These are phyloP conservation scores for Mortierella claussenii DNA, from an alignment of 192 early-diverging fungal genomes.

Conservation along the genomic window DNA sequence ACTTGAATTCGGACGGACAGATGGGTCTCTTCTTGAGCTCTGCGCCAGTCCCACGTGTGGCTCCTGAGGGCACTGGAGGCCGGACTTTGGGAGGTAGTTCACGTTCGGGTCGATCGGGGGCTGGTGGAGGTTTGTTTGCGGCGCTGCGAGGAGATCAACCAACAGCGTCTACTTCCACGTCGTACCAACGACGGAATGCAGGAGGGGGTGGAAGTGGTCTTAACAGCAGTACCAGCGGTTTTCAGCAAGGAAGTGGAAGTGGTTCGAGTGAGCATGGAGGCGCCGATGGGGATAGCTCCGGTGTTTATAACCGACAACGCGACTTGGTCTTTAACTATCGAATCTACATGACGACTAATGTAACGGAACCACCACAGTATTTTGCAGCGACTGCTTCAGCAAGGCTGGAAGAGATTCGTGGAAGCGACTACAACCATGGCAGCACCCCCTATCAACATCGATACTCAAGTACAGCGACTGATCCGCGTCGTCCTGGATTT, in stretches of 20 bases:
- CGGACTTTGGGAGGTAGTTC: not conserved
- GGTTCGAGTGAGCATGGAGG: not conserved
- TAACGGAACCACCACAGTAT: slow-evolving; percentile 33
- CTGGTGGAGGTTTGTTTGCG: slow-evolving; percentile 7
- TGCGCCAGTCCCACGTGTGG: slow-evolving; percentile 20
- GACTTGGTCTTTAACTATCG: slow-evolving; percentile 30
- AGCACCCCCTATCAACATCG: not conserved
- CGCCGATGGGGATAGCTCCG: slow-evolving; percentile 17
- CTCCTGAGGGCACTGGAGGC: slow-evolving; percentile 12
- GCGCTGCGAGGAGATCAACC: slow-evolving; percentile 14
- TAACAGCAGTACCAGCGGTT: not conserved
- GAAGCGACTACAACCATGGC: slow-evolving; percentile 18
- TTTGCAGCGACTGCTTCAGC: slow-evolving; percentile 29
- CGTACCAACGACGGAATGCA: not conserved
- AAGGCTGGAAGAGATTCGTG: slow-evolving; percentile 37
- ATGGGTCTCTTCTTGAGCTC: slow-evolving; percentile 43
- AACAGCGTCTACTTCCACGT: not conserved
- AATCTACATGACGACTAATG: slow-evolving; percentile 51
- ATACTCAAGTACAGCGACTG: slow-evolving; percentile 2
- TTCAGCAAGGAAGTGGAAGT: not conserved
- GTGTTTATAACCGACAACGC: slow-evolving; percentile 31
- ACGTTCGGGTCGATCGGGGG: not conserved
- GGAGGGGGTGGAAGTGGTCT: too few relatives aligned
- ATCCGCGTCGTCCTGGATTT: slow-evolving; percentile 3
- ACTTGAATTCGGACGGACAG: slow-evolving; percentile 26